A percentile compares a stretch with the other conserved stretches of the same genome.
These are phyloP conservation scores for Bassia scoparia DNA, from an alignment of 148 eudicot genomes.

Conservation along the genomic window DNA sequence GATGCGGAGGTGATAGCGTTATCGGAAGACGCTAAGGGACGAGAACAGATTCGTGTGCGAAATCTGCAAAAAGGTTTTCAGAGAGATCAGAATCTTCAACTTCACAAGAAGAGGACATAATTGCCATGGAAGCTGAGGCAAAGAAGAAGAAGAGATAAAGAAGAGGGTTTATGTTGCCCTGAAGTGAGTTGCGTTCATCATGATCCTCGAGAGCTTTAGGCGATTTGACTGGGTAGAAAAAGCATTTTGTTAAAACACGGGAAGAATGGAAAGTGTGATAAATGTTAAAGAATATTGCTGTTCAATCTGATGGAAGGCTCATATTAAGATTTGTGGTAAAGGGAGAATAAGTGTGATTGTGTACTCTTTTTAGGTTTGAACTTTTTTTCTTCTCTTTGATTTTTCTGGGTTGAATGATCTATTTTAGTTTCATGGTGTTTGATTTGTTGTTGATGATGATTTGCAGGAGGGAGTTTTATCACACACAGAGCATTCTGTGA, in stretches of 20 bases:
- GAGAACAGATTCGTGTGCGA: conserved; percentile 81
- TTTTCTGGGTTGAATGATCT: conserved; percentile 1
- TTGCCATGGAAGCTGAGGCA: conserved; percentile 89
- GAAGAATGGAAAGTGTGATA: conserved; percentile 85
- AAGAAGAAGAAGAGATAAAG: conserved; percentile 58
- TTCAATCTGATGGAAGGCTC: conserved; percentile 94
- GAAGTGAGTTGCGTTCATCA: conserved; percentile 77
- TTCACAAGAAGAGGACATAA: conserved; percentile 86
- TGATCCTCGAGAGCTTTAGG: conserved; percentile 77
- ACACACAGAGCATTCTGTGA: conserved; percentile 91
- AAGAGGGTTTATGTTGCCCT: conserved; percentile 82
- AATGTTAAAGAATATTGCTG: conserved; percentile 91
- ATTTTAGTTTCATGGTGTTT: neutral
- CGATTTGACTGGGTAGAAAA: conserved; percentile 83
- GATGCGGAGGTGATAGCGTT: conserved; percentile 82
- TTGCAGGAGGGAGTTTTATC: conserved; percentile 73
- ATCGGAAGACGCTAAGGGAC: conserved; percentile 64
- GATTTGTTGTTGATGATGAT: conserved; percentile 15
- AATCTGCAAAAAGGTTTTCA: conserved; percentile 88
- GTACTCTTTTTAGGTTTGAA: conserved; percentile 63
- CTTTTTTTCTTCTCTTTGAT: neutral
- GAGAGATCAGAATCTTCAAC: conserved; percentile 79
- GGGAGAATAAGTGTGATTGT: conserved; percentile 84
- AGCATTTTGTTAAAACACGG: conserved; percentile 82
- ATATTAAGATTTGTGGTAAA: conserved; percentile 72